phyloP scores from a whole-genome alignment of 805 yeast genomes.

The Nakazawaea siamensis region DNA sequence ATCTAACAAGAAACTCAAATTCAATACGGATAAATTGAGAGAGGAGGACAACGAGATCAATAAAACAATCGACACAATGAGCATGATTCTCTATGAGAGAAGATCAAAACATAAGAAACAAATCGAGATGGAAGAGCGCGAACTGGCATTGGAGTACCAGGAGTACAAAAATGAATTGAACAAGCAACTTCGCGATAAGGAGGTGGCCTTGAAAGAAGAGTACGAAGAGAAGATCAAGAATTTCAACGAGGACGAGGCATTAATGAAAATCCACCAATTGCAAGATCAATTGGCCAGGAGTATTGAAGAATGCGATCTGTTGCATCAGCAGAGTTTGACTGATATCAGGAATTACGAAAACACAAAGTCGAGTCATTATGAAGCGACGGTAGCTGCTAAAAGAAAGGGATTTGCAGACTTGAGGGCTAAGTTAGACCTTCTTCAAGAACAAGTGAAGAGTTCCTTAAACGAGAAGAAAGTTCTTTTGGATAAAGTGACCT shows the following conservation, averaged over 20 bases:
- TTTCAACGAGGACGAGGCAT: constrained; percentile 6
- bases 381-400: no score
- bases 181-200: constrained; percentile 15
- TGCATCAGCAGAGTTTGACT: background rate
- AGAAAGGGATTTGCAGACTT: no score
- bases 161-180: constrained; percentile 12
- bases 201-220: constrained; percentile 12
- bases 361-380: background rate
- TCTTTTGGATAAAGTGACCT: no score
- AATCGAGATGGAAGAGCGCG: constrained; percentile 12
- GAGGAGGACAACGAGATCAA: constrained; percentile 16
- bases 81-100: background rate
- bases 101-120: constrained; percentile 8
- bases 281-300: background rate
- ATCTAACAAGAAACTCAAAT: constrained; percentile 15
- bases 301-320: background rate
- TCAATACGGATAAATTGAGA: constrained; percentile 20
- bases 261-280: background rate
- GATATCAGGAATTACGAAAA: background rate
- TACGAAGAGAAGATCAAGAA: constrained; percentile 9
- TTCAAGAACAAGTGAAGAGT: no score
- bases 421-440: no score
- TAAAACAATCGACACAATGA: constrained; percentile 11
- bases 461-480: no score
- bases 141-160: constrained; percentile 12